phyloP scores from a whole-genome alignment of 176 grass and related monocot genomes.

The Saccharum spontaneum region DNA sequence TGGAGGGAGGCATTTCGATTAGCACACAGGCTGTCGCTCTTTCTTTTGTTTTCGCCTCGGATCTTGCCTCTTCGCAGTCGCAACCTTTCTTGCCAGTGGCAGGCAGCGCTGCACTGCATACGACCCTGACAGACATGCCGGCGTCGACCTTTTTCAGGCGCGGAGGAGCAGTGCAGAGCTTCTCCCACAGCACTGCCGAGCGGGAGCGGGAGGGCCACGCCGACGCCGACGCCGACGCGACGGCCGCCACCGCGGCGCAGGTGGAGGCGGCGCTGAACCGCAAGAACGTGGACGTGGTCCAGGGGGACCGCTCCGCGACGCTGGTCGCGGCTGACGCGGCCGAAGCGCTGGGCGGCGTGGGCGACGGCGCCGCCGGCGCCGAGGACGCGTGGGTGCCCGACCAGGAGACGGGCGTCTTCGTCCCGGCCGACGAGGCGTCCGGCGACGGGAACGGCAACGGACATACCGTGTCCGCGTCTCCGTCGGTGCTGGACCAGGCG shows the following conservation, averaged over 20 bases:
- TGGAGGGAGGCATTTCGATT: not conserved
- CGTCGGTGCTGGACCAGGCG: slow-evolving; percentile 57
- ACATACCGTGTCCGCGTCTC: not conserved
- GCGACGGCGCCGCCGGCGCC: not conserved
- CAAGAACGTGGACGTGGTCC: slow-evolving; percentile 35
- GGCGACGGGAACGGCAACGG: not conserved
- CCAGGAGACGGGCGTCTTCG: slow-evolving; percentile 48
- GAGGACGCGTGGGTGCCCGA: slow-evolving; percentile 40
- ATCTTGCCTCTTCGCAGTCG: too few species aligned
- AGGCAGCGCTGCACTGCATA: too few species aligned
- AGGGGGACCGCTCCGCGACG: not conserved
- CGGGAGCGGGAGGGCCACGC: too few species aligned
- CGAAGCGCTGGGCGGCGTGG: not conserved
- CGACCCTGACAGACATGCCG: not conserved
- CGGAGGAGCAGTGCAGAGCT: not conserved
- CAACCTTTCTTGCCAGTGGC: too few species aligned
- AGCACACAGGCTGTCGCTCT: not conserved
- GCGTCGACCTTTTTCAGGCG: not conserved
- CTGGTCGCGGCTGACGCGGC: not conserved
- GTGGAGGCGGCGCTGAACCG: slow-evolving; percentile 44
- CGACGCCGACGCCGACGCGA: too few species aligned
- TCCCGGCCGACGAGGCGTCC: slow-evolving; percentile 18
- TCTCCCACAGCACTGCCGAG: not conserved
- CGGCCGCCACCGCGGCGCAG: not conserved
- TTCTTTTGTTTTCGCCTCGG: not conserved